Percentiles rank a stretch among this genome's conserved stretches.
phyloP scores from a whole-genome alignment of 768 basidiomycete species.

The Coprinopsis marcescibilis region DNA sequence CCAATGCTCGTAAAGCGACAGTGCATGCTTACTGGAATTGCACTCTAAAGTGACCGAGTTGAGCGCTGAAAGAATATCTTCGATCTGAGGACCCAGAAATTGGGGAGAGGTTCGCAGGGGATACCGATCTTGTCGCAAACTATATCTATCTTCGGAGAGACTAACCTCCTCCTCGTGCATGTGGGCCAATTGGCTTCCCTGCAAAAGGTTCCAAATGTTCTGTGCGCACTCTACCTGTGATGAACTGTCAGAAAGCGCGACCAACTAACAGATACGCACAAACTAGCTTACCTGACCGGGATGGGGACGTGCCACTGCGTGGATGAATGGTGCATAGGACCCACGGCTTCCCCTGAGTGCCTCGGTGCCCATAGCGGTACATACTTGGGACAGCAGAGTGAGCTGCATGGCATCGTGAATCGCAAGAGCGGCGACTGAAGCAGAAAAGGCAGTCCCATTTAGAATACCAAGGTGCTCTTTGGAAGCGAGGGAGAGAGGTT shows the following conservation, averaged over 20 bases:
- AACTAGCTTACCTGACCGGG: constrained; percentile 55
- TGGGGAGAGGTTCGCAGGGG: constrained; percentile 67
- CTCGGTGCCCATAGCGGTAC: constrained; percentile 77
- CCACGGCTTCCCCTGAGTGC: constrained; percentile 63
- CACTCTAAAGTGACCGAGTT: constrained; percentile 61
- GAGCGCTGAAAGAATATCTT: constrained; percentile 63
- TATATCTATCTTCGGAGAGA: constrained; percentile 60
- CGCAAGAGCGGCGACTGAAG: constrained; percentile 66
- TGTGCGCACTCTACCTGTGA: constrained; percentile 65
- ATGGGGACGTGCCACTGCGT: constrained; percentile 67
- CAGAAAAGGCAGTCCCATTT: constrained; percentile 84
- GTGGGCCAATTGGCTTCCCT: constrained; percentile 55
- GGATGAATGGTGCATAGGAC: constrained; percentile 67
- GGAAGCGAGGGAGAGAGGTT: constrained; percentile 59
- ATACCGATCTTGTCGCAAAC: constrained; percentile 70
- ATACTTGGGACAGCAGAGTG: constrained; percentile 57
- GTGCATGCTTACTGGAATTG: constrained; percentile 61
- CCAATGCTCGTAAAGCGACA: background rate
- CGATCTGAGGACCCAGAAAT: constrained; percentile 75
- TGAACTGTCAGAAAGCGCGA: background rate
- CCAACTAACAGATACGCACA: background rate
- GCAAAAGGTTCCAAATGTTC: constrained; percentile 55
- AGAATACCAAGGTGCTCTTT: constrained; percentile 79
- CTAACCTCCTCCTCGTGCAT: constrained; percentile 58
- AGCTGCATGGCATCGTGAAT: constrained; percentile 65